phyloP scores from a whole-genome alignment of 352 stramenopile species.

The Stephanocyclus meneghinianus region DNA sequence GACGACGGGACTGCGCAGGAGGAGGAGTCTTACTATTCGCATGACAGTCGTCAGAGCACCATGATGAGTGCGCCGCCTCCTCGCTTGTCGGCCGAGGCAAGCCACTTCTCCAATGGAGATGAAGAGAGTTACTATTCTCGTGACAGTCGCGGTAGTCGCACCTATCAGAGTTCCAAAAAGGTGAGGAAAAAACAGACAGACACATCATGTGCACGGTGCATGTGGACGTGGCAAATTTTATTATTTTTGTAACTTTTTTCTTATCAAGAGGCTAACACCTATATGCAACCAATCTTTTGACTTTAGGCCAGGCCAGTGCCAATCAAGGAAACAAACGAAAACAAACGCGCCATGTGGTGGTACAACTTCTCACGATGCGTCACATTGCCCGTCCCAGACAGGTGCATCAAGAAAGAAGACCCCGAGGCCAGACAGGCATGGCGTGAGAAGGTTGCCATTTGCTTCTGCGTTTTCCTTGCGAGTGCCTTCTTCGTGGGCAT shows the following conservation, averaged over 20 bases:
- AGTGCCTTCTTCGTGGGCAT: constrained; percentile 52
- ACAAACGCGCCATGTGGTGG: constrained; percentile 59
- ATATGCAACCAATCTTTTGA: not conserved
- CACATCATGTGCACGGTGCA: not conserved
- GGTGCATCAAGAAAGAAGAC: constrained; percentile 45
- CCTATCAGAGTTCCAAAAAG: constrained; percentile 21
- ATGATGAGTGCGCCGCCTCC: not conserved
- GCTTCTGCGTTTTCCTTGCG: constrained; percentile 48
- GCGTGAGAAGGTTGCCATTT: constrained; percentile 64
- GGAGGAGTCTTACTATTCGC: constrained; percentile 32
- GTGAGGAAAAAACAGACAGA: not conserved
- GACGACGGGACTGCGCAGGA: constrained; percentile 25
- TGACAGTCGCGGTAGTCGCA: not conserved
- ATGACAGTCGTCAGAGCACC: constrained; percentile 11
- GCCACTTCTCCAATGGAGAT: constrained; percentile 4
- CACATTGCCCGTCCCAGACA: constrained; percentile 42
- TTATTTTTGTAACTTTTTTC: not conserved
- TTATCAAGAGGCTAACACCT: not conserved
- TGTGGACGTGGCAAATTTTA: not conserved
- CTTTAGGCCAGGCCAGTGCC: not conserved
- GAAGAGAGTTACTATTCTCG: constrained; percentile 4
- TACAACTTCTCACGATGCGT: constrained; percentile 53
- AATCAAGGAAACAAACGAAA: constrained; percentile 23
- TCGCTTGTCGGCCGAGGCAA: constrained; percentile 5
- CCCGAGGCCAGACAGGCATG: constrained; percentile 58